These are phyloP conservation scores for Herpotrichia juniperi DNA, from an alignment of 2,329 filamentous ascomycete species.

Conservation along the genomic window DNA sequence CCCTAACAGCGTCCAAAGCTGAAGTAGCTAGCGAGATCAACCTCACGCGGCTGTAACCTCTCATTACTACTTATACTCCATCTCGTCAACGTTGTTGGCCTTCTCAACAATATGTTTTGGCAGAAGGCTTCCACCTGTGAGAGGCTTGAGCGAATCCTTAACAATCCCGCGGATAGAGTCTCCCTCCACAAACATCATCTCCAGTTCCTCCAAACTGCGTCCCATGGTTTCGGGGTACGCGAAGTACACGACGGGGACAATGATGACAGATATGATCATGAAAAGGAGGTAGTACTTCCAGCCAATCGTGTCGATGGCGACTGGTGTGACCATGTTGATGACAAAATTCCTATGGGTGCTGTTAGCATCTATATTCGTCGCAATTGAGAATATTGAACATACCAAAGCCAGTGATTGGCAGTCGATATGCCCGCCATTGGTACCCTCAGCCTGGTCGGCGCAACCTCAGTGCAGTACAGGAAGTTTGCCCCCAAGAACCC, in stretches of 20 bases:
- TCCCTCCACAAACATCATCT: conserved; percentile 48
- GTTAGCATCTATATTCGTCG: too few species aligned
- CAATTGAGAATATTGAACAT: conserved; percentile 25
- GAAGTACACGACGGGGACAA: conserved; percentile 54
- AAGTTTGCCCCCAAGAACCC: conserved; percentile 66
- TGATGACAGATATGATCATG: conserved; percentile 53
- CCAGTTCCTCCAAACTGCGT: conserved; percentile 54
- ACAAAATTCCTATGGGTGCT: conserved; percentile 26
- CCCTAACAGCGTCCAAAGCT: too few species aligned
- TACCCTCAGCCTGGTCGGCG: conserved; percentile 58
- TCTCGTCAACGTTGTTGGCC: conserved; percentile 9
- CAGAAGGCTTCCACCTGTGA: conserved; percentile 11
- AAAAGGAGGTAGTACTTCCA: conserved; percentile 61
- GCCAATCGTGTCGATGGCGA: conserved; percentile 58
- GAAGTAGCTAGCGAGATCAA: too few species aligned
- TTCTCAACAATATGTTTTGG: conserved; percentile 17
- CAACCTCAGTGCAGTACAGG: conserved; percentile 65
- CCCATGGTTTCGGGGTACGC: conserved; percentile 59
- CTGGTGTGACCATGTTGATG: conserved; percentile 33
- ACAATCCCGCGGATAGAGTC: conserved; percentile 37
- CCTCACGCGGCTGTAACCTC: too few species aligned
- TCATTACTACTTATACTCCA: conserved; percentile 1
- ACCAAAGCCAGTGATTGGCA: conserved; percentile 60
- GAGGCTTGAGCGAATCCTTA: conserved; percentile 23
- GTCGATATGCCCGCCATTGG: conserved; percentile 64